Evolutionary conservation across 106 monocot species (phyloP).

Genomic region (Acorus calamus): DNA sequence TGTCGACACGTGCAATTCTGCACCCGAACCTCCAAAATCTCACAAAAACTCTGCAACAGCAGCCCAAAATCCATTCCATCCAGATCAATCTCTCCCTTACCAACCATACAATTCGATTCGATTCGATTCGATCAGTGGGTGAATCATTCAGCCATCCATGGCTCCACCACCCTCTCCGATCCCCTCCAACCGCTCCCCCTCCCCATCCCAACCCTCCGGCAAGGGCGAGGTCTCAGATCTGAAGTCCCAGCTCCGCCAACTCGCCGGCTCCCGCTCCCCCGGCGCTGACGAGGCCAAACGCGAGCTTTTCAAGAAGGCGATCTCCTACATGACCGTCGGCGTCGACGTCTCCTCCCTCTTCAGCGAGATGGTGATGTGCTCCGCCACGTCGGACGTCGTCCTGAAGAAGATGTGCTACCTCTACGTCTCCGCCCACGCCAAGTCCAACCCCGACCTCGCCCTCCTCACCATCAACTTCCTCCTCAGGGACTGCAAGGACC

Average conservation of each 20-base stretch:
- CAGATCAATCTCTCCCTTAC: no score
- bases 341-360: conserved; percentile 92
- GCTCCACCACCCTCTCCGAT: conserved; percentile 30
- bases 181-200: conserved; percentile 23
- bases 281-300: conserved; percentile 72
- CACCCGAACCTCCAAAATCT: no score
- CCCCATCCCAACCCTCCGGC: conserved; percentile 79
- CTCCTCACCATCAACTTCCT: conserved; percentile 98
- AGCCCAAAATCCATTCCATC: no score
- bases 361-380: conserved; percentile 99
- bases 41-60: no score
- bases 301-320: conserved; percentile 96
- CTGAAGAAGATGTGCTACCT: conserved; percentile 99
- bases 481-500: conserved; percentile 80
- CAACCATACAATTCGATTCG: no score
- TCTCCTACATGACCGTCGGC: conserved; percentile 97
- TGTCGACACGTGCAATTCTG: no score
- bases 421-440: conserved; percentile 84
- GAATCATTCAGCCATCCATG: conserved; percentile 25
- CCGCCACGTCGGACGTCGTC: conserved; percentile 92
- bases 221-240: conserved; percentile 96
- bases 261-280: conserved; percentile 78
- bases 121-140: no score
- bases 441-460: conserved; percentile 78
- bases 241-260: conserved; percentile 88